These are phyloP conservation scores for Coprinellus aureogranulatus DNA, from an alignment of 768 basidiomycete species.

Conservation along the genomic window DNA sequence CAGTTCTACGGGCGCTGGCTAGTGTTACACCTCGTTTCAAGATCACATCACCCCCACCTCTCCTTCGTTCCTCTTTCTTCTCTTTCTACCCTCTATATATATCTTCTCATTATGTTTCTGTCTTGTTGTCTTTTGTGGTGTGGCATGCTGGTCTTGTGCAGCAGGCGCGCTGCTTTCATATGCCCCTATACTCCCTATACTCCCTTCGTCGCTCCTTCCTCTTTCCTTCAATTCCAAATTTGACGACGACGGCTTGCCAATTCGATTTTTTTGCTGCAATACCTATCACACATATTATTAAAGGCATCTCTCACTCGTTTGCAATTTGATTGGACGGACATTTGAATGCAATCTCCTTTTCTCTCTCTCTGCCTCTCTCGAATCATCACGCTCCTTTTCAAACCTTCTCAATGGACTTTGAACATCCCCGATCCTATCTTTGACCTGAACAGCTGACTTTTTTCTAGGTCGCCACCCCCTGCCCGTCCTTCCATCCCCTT, in stretches of 20 bases:
- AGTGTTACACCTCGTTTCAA: constrained; percentile 8
- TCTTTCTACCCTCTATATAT: constrained; percentile 7
- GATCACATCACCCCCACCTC: background rate
- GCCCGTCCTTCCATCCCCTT: background rate
- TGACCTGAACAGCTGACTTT: background rate
- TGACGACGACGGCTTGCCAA: background rate
- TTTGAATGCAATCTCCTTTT: constrained; percentile 10
- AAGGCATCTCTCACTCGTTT: constrained; percentile 11
- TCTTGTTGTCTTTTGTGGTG: constrained; percentile 2
- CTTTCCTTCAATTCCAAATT: constrained; percentile 16
- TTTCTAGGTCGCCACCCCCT: background rate
- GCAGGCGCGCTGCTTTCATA: background rate
- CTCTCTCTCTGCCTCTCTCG: background rate
- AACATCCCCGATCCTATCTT: constrained; percentile 1
- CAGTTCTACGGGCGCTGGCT: constrained; percentile 8
- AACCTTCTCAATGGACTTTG: constrained; percentile 6
- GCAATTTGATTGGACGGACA: constrained; percentile 12
- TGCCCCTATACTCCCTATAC: constrained; percentile 9
- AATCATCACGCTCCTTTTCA: background rate
- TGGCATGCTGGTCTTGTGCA: constrained; percentile 1
- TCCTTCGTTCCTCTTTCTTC: constrained; percentile 1
- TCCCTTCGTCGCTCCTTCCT: constrained; percentile 13
- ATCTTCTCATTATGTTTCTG: background rate
- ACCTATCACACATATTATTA: constrained; percentile 3
- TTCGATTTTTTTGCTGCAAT: constrained; percentile 1